phyloP scores from a whole-genome alignment of 441 rosid genomes.

The Geranium incanum region DNA sequence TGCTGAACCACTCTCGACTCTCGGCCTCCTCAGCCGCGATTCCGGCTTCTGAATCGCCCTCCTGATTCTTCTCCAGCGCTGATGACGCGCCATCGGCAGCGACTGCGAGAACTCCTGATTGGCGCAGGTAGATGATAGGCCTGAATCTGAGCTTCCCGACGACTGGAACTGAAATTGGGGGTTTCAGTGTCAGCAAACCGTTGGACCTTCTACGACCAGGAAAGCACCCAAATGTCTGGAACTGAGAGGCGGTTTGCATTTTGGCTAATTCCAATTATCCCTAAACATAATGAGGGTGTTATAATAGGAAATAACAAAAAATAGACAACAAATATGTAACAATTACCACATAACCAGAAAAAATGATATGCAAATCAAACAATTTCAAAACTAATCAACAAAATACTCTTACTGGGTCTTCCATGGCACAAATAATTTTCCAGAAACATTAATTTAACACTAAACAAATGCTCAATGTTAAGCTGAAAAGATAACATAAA shows the following conservation, averaged over 20 bases:
- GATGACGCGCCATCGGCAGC: background rate
- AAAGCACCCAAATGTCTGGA: constrained; percentile 15
- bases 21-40: background rate
- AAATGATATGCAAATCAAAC: too few relatives aligned
- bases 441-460: too few relatives aligned
- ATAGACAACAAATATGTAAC: too few relatives aligned
- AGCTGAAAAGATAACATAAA: too few relatives aligned
- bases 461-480: too few relatives aligned
- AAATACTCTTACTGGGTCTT: too few relatives aligned
- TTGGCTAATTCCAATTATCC: background rate
- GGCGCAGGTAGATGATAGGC: background rate
- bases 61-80: background rate
- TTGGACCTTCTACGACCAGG: background rate
- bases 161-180: background rate
- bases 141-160: background rate
- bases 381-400: too few relatives aligned
- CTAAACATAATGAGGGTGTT: too few relatives aligned
- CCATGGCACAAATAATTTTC: too few relatives aligned
- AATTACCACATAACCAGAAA: too few relatives aligned
- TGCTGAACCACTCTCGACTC: background rate
- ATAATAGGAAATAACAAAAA: too few relatives aligned
- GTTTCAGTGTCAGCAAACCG: background rate
- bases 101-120: background rate
- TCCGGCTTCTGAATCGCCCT: background rate
- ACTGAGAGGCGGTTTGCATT: constrained; percentile 5